A percentile compares a stretch with the other conserved stretches of the same genome.
Evolutionary conservation across 352 stramenopile species (phyloP).

Genomic region (Phytophthora quininea): DNA sequence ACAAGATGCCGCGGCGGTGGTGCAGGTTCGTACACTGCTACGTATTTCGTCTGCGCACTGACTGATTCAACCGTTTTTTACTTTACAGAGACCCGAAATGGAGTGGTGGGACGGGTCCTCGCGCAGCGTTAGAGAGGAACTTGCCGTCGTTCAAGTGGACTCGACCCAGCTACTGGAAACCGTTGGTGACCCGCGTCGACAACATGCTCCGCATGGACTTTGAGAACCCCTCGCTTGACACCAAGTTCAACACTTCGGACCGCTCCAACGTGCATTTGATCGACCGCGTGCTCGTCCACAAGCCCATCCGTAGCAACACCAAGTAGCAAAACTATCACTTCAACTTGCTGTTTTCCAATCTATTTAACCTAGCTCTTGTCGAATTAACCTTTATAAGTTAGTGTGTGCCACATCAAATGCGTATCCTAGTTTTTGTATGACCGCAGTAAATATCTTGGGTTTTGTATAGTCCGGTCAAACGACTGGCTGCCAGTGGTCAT

Average conservation of each 20-base stretch:
- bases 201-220: conserved; percentile 87
- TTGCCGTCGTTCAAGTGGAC: conserved; percentile 76
- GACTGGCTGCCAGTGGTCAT: conserved; percentile 16
- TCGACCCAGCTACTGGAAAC: conserved; percentile 83
- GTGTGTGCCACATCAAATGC: too few species aligned
- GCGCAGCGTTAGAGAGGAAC: conserved; percentile 57
- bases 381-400: too few species aligned
- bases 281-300: conserved; percentile 67
- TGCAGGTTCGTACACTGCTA: conserved; percentile 38
- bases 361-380: neutral
- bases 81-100: conserved; percentile 70
- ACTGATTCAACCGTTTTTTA: neutral
- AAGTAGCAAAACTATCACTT: neutral
- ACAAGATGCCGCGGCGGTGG: conserved; percentile 91
- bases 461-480: neutral
- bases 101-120: conserved; percentile 63
- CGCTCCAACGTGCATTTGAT: conserved; percentile 85
- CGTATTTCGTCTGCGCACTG: neutral
- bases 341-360: neutral
- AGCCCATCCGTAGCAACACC: conserved; percentile 11
- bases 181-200: conserved; percentile 80
- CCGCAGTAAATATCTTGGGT: neutral
- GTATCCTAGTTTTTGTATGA: neutral
- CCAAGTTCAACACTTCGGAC: conserved; percentile 75
- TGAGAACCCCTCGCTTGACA: conserved; percentile 78